Evolutionary conservation across 192 early-diverging fungal species (phyloP), one percentile per base, ranked within the genome.

Genomic region (Umbelopsis sp.): DNA sequence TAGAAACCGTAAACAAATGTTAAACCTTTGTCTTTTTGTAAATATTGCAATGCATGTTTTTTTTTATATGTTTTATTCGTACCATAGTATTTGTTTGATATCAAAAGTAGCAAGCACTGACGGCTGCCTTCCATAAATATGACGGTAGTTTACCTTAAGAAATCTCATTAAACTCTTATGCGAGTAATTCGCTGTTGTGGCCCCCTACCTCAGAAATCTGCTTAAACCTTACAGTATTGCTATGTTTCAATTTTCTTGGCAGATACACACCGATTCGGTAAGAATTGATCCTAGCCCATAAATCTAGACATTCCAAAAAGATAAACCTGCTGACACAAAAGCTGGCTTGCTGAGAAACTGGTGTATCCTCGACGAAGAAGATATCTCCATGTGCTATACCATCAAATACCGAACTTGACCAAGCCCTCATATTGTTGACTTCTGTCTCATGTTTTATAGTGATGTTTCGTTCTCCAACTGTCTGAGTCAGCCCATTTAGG

Each of bases 141-240:
- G 38, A 41, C n/a, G n/a, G n/a, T n/a, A n/a, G n/a, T n/a, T 41
- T 41, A 3, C 12, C 38, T n/a, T 41, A 41, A 41, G 5, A 34
- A 20, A 62, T 32, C 5, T 29, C 11, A 62, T 62, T 62, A 34
- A 6, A 62, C 56, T 32, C 26, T 32, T 62, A 62, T 62, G 4
- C 56, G 56, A 20, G 56, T 62, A 26, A 62, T 62, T 20, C 56
- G 56, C 26, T 62, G 56, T 17, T 62, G 56, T n/a, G 56, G 56
- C 1, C 56, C n/a, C 56, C 4, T 34, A 62, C 16, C 56, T 4
- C 12, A 62, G 8, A 62, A 62, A 14, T 20, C 25, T 29, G 26
- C 26, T 32, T 17, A 17, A 34, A 20, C 26, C 56, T n/a, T 29
- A 62, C 56, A 26, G 17, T 31, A 4, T 2, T 20, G 26, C 29